Evolutionary conservation across 1,139 yeast species (phyloP).

Genomic region (Diutina ranongensis): DNA sequence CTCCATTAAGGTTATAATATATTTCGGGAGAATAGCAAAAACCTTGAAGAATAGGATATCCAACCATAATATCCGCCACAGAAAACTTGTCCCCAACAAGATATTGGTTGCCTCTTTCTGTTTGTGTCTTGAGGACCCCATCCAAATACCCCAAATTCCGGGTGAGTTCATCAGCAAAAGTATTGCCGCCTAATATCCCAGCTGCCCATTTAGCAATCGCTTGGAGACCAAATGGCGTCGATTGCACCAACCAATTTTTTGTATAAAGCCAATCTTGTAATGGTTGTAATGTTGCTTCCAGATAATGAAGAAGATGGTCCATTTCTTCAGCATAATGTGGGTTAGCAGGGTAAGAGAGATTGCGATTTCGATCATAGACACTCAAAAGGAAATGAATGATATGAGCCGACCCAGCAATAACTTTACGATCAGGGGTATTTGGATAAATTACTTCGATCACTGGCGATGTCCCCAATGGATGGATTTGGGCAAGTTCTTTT

Average conservation of each 20-base stretch:
- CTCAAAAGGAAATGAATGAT: neutral
- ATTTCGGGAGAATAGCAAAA: slow-evolving; percentile 1
- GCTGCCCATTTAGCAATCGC: neutral
- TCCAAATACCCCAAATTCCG: neutral
- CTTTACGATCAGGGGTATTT: neutral
- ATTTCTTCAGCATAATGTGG: neutral
- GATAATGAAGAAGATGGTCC: neutral
- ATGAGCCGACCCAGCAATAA: neutral
- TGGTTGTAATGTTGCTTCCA: neutral
- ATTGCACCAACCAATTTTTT: neutral
- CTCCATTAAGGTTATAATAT: neutral
- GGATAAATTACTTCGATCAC: neutral
- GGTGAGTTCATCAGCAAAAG: neutral
- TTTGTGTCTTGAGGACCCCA: neutral
- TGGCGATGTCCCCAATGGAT: neutral
- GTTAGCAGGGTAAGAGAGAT: neutral
- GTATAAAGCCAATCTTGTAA: neutral
- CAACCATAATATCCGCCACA: neutral
- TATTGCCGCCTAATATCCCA: neutral
- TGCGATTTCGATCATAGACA: neutral
- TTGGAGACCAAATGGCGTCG: neutral
- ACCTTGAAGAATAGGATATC: neutral
- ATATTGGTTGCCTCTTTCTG: neutral
- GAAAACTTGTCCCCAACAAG: neutral
- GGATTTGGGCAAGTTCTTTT: neutral